Conservation (phyloP, 1,284 basidiomycete species). For the Coniophora puteana region DNA sequence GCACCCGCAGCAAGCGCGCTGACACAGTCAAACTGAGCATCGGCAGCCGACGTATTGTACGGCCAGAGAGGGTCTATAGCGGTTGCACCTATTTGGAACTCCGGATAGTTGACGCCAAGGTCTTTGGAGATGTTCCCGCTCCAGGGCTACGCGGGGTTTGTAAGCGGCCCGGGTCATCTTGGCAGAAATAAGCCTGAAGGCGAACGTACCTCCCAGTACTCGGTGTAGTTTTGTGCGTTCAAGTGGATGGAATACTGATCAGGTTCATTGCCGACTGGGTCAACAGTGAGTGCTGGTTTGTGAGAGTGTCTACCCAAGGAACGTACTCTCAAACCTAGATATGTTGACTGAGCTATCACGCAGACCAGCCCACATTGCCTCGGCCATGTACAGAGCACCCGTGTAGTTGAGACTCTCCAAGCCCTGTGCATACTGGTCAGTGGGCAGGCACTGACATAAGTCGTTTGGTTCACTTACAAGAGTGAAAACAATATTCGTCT, state of each 20-base stretch:
- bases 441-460: neutral
- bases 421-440: conserved; percentile 26
- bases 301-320: neutral
- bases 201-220: conserved; percentile 37
- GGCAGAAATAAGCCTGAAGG: neutral
- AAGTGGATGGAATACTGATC: conserved; percentile 40
- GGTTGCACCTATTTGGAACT: conserved; percentile 44
- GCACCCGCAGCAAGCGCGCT: conserved; percentile 43
- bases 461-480: too few species aligned
- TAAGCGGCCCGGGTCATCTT: neutral
- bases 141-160: conserved; percentile 33
- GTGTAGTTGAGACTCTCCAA: conserved; percentile 38
- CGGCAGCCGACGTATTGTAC: conserved; percentile 38
- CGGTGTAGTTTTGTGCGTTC: conserved; percentile 38
- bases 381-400: conserved; percentile 39
- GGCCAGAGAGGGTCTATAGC: conserved; percentile 50
- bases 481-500: conserved; percentile 43
- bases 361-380: conserved; percentile 36
- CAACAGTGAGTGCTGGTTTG: conserved; percentile 2
- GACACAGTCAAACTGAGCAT: conserved; percentile 40
- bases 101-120: conserved; percentile 32
- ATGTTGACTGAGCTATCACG: conserved; percentile 30
- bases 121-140: conserved; percentile 40
- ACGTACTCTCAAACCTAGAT: conserved; percentile 41
- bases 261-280: conserved; percentile 48